phyloP scores from a whole-genome alignment of 1,139 yeast genomes.

The Candida sp. region DNA sequence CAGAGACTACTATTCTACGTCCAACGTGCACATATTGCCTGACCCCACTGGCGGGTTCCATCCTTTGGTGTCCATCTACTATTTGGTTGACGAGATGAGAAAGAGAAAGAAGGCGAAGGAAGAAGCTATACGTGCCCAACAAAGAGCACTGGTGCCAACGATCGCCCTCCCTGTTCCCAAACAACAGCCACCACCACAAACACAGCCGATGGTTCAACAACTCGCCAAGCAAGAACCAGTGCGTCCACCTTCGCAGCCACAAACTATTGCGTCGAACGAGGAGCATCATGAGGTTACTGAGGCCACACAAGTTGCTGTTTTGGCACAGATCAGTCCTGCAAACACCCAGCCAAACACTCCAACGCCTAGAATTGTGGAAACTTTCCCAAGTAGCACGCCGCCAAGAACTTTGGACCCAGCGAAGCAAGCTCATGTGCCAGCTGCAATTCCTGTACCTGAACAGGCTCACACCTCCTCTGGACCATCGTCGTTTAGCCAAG shows the following conservation, averaged over 20 bases:
- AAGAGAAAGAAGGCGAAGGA: slow-evolving; percentile 70
- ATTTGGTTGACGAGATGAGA: slow-evolving; percentile 82
- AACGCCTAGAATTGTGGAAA: slow-evolving; percentile 15
- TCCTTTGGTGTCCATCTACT: slow-evolving; percentile 87
- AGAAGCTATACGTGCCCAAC: slow-evolving; percentile 37
- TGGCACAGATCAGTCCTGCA: slow-evolving; percentile 11
- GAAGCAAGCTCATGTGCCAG: slow-evolving; percentile 5
- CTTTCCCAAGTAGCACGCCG: slow-evolving; percentile 11
- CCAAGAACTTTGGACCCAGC: slow-evolving; percentile 24
- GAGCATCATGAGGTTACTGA: slow-evolving; percentile 12
- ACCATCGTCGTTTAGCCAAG: slow-evolving; percentile 18
- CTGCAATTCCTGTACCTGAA: slow-evolving; percentile 57
- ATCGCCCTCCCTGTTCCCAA: slow-evolving; percentile 10
- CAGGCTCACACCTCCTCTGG: slow-evolving; percentile 65
- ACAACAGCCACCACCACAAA: slow-evolving; percentile 15
- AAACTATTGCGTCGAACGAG: neutral
- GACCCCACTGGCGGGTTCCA: slow-evolving; percentile 94
- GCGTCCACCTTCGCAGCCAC: slow-evolving; percentile 8
- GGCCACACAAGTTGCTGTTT: slow-evolving; percentile 17
- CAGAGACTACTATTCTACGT: slow-evolving; percentile 44
- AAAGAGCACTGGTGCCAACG: slow-evolving; percentile 23
- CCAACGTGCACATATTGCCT: slow-evolving; percentile 44
- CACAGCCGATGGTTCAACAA: slow-evolving; percentile 10
- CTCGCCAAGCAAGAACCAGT: slow-evolving; percentile 10
- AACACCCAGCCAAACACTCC: slow-evolving; percentile 10